phyloP scores from a whole-genome alignment of 371 early-diverging fungal genomes.

The Zychaea mexicana region DNA sequence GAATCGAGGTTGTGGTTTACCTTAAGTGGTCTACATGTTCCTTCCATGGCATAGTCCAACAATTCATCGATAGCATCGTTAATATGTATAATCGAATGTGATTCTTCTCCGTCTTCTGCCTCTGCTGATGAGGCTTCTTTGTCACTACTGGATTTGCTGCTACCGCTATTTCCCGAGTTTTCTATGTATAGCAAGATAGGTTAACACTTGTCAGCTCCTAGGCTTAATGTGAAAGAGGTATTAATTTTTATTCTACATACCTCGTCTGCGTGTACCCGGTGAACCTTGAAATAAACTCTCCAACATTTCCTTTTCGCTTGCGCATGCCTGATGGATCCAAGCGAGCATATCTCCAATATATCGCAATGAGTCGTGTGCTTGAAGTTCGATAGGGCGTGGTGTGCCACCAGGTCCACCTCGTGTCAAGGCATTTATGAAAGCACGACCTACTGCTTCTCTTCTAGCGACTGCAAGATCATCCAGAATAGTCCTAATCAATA shows the following conservation, averaged over 20 bases:
- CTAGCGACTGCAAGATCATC: constrained; percentile 78
- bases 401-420: constrained; percentile 85
- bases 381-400: constrained; percentile 89
- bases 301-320: constrained; percentile 86
- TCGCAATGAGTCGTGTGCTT: constrained; percentile 88
- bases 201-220: too few relatives aligned
- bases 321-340: constrained; percentile 93
- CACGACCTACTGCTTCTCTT: constrained; percentile 67
- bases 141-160: background rate
- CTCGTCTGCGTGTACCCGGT: background rate
- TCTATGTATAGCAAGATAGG: background rate
- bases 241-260: background rate
- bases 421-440: constrained; percentile 81
- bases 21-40: constrained; percentile 76
- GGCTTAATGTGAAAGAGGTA: too few relatives aligned
- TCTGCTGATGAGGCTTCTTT: too few relatives aligned
- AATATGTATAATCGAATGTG: constrained; percentile 12
- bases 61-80: constrained; percentile 48
- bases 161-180: background rate
- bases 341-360: constrained; percentile 96
- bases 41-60: constrained; percentile 75
- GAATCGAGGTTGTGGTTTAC: constrained; percentile 36
- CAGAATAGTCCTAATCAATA: constrained; percentile 59
- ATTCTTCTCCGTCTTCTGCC: background rate
- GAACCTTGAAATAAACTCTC: constrained; percentile 65